Conservation (phyloP, 352 stramenopile species). For the Pythium dissotocum region DNA sequence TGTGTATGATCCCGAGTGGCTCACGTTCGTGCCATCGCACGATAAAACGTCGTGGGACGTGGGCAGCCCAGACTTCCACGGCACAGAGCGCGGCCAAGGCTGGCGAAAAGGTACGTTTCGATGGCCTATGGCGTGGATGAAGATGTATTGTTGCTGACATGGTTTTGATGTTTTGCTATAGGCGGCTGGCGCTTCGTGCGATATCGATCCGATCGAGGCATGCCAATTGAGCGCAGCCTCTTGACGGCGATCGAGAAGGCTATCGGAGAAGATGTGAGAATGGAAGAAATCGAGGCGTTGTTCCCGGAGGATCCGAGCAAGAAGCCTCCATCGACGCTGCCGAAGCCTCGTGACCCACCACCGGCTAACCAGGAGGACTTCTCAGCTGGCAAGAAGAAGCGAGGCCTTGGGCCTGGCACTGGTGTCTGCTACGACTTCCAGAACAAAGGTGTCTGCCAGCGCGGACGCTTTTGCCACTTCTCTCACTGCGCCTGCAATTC, state of each 20-base stretch:
- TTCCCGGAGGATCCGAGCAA: constrained; percentile 71
- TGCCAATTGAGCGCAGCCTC: constrained; percentile 64
- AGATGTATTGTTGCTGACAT: background rate
- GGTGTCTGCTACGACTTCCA: constrained; percentile 90
- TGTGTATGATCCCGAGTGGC: constrained; percentile 78
- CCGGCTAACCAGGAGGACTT: constrained; percentile 47
- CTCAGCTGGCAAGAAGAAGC: constrained; percentile 70
- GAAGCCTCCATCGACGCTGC: constrained; percentile 36
- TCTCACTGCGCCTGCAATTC: constrained; percentile 88
- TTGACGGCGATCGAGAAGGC: constrained; percentile 70
- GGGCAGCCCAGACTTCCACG: constrained; percentile 65
- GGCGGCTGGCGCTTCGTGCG: constrained; percentile 80
- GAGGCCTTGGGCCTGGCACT: constrained; percentile 47
- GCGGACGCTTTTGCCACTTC: constrained; percentile 84
- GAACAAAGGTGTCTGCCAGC: constrained; percentile 87
- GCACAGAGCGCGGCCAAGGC: constrained; percentile 59
- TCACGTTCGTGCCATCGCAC: constrained; percentile 83
- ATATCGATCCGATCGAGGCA: constrained; percentile 57
- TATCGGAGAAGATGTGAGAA: constrained; percentile 69
- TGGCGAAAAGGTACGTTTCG: constrained; percentile 74
- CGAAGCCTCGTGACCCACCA: constrained; percentile 21
- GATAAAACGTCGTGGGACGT: constrained; percentile 80
- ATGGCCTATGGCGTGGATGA: background rate
- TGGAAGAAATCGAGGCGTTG: constrained; percentile 81
- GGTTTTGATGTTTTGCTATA: constrained; percentile 25